Evolutionary conservation across 306 rosid genomes (phyloP).

Genomic region (Mucuna pruriens): DNA sequence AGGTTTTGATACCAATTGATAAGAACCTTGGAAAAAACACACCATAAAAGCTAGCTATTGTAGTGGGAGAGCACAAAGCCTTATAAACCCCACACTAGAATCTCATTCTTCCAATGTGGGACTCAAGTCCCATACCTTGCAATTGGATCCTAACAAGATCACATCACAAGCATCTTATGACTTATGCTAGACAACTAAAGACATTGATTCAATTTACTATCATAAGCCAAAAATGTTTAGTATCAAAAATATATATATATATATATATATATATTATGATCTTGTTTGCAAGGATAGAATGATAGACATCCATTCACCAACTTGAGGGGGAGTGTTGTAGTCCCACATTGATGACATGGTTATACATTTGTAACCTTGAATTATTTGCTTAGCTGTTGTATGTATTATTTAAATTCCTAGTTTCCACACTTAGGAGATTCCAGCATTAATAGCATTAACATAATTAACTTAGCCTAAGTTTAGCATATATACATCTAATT

Average conservation of each 20-base stretch:
- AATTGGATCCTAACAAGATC: too few species aligned
- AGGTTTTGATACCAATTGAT: too few species aligned
- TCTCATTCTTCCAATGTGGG: too few species aligned
- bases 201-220: neutral
- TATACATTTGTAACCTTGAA: neutral
- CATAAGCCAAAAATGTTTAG: conserved; percentile 22
- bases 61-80: too few species aligned
- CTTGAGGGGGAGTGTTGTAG: neutral
- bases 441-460: neutral
- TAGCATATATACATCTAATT: neutral
- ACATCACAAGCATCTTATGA: conserved; percentile 30
- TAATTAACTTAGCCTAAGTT: neutral
- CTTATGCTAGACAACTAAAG: conserved; percentile 7
- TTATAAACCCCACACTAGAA: too few species aligned
- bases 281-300: neutral
- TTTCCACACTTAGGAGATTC: neutral
- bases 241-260: neutral
- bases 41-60: too few species aligned
- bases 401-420: neutral
- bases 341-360: neutral
- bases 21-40: too few species aligned
- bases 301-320: neutral
- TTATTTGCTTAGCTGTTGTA: neutral
- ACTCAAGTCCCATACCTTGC: too few species aligned
- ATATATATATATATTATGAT: neutral